Conservation (phyloP, 306 rosid genomes). For the Cucumis cinereus region DNA sequence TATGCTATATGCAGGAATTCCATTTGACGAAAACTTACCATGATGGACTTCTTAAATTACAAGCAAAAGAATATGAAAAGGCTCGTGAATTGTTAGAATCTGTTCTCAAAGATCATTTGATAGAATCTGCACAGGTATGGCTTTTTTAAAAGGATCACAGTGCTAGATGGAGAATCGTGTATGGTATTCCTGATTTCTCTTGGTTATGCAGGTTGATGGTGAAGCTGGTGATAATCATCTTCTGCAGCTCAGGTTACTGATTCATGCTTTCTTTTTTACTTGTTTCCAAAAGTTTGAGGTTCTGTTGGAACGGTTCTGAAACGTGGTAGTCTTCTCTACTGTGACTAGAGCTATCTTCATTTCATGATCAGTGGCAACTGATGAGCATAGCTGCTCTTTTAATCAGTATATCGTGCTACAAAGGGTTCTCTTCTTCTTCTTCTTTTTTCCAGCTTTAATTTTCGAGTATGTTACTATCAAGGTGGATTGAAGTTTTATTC, state of each 20-base stretch:
- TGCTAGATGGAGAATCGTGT: slow-evolving; percentile 8
- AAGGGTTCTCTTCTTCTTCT: neutral
- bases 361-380: neutral
- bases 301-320: neutral
- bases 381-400: no score
- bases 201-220: slow-evolving; percentile 46
- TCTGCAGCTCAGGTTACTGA: slow-evolving; percentile 77
- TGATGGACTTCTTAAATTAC: slow-evolving; percentile 78
- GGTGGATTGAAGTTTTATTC: neutral
- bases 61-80: slow-evolving; percentile 72
- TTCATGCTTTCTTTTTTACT: slow-evolving; percentile 1
- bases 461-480: neutral
- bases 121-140: slow-evolving; percentile 52
- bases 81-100: slow-evolving; percentile 72
- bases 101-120: slow-evolving; percentile 71
- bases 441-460: neutral
- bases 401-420: no score
- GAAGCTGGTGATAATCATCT: slow-evolving; percentile 72
- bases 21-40: slow-evolving; percentile 89
- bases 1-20: slow-evolving; percentile 58
- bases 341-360: neutral
- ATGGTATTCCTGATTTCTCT: slow-evolving; percentile 7
- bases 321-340: neutral
- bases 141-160: slow-evolving; percentile 4
- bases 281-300: neutral